Percentiles rank a stretch among this genome's conserved stretches.
Evolutionary conservation across 768 basidiomycete genomes (phyloP).

Genomic region (Tylopilus intermedius): DNA sequence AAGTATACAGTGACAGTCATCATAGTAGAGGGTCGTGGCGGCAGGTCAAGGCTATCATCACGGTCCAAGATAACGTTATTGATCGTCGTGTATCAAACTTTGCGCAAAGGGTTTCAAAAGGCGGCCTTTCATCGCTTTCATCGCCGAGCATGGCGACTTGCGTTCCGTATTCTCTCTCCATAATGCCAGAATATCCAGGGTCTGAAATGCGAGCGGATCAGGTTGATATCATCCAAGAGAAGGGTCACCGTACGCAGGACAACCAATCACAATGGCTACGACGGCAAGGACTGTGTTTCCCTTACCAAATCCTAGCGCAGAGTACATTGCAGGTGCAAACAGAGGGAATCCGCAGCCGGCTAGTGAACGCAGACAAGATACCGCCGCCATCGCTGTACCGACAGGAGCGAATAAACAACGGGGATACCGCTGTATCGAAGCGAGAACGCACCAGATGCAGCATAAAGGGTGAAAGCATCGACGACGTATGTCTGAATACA

Average conservation of each 20-base stretch:
- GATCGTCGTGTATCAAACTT: not conserved
- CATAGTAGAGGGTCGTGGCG: too few relatives aligned
- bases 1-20: too few relatives aligned
- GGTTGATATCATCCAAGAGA: not conserved
- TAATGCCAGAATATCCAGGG: conserved; percentile 42
- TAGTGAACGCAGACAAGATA: conserved; percentile 55
- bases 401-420: not conserved
- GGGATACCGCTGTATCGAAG: not conserved
- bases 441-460: conserved; percentile 52
- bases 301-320: conserved; percentile 61
- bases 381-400: conserved; percentile 56
- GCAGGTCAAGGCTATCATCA: too few relatives aligned
- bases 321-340: conserved; percentile 70
- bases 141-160: conserved; percentile 39
- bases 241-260: conserved; percentile 39
- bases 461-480: conserved; percentile 60
- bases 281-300: conserved; percentile 62
- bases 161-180: conserved; percentile 46
- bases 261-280: conserved; percentile 53
- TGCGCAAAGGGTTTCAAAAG: not conserved
- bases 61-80: not conserved
- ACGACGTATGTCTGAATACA: conserved; percentile 64
- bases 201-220: conserved; percentile 35
- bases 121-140: not conserved
- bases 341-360: conserved; percentile 74